Evolutionary conservation across 306 rosid species (phyloP), one percentile per base, ranked within the genome.

Genomic region (Coriaria nepalensis): DNA sequence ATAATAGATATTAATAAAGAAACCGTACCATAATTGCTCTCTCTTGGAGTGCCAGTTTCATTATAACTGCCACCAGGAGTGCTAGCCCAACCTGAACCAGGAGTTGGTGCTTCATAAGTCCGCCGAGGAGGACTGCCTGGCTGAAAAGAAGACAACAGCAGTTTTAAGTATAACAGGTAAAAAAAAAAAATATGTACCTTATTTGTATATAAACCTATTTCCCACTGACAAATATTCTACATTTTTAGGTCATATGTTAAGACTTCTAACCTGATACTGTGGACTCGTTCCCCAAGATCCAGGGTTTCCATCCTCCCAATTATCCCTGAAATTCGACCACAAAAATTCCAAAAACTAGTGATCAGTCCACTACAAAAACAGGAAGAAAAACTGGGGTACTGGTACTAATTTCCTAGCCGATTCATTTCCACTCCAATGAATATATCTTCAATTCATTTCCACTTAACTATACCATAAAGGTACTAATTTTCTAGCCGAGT

Each of bases 231-330:
- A 20, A 1, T 20, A 20, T 20, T 20, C 29, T 20, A 20, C 29
- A 45, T 13, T 13, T n/a, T 45, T 8, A n/a, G 49, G 6, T n/a
- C 20, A 45, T 37, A 38, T 9, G 10, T 40, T 4, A 43, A 34
- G 40, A 20, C 37, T 13, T 53, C 60, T 55, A 39, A 86, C 99
- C 93, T 86, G 99, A 66, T 86, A 86, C 59, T 82, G 96, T 33
- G 99, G 99, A 56, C 96, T 92, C 40, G 86, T 9, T 49, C 86
- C 88, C 99, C 96, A 92, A 65, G 96, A 82, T 60, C 66, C 99
- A 37, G 99, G 99, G 64, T 92, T 92, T 58, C 86, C 99, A 51
- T 92, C 99, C 66, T 92, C 99, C 96, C 96, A 92, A 60, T 78
- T 78, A 59, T 92, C 96, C 93, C 96, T 86, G 64, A 45, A 65